Evolutionary conservation across 305 asterid genomes (phyloP).

Genomic region (Solanum hybrid): DNA sequence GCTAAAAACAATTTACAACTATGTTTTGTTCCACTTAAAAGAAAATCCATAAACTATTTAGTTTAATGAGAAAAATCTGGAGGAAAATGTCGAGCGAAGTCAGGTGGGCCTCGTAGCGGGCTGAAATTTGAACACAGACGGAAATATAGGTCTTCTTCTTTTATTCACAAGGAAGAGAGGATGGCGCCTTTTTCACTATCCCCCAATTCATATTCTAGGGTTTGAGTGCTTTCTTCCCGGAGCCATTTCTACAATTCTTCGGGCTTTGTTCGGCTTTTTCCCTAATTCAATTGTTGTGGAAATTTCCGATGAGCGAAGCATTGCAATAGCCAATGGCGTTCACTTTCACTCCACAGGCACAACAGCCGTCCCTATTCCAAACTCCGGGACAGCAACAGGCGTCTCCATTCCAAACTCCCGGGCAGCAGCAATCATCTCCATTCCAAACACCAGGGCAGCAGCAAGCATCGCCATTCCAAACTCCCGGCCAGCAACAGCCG

Average conservation of each 20-base stretch:
- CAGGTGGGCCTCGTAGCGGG: background rate
- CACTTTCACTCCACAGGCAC: slow-evolving; percentile 51
- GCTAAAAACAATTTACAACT: background rate
- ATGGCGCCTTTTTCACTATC: slow-evolving; percentile 17
- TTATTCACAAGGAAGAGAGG: background rate
- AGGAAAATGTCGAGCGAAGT: background rate
- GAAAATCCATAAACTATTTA: background rate
- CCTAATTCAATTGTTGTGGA: background rate
- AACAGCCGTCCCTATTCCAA: slow-evolving; percentile 42
- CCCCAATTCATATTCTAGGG: slow-evolving; percentile 20
- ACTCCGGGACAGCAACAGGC: slow-evolving; percentile 33
- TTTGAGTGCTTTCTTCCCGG: background rate
- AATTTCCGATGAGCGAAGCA: background rate
- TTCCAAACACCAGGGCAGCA: slow-evolving; percentile 26
- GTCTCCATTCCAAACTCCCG: slow-evolving; percentile 18
- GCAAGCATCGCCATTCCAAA: slow-evolving; percentile 18
- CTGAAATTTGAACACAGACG: background rate
- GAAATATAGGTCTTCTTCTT: background rate
- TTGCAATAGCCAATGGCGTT: slow-evolving; percentile 28
- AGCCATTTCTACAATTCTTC: background rate
- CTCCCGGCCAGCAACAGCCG: slow-evolving; percentile 12
- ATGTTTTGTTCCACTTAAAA: background rate
- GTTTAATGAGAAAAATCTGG: background rate
- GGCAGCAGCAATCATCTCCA: slow-evolving; percentile 29
- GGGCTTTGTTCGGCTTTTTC: background rate